Conservation (phyloP, 192 early-diverging fungal genomes). For the Linnemannia elongata region DNA sequence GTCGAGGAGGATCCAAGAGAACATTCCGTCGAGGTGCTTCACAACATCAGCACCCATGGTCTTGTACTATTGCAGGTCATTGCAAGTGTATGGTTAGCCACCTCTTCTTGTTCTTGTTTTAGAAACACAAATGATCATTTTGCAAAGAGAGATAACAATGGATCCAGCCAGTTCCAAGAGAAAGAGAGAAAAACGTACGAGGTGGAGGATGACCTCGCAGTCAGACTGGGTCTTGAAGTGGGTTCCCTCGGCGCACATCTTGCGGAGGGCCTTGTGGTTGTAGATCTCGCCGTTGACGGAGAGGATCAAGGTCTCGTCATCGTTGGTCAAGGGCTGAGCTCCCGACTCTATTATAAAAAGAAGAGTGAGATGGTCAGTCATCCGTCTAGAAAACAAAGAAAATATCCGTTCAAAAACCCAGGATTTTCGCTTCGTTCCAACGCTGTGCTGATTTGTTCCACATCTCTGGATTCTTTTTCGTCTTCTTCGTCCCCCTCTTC, state of each 20-base stretch:
- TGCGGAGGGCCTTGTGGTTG: slow-evolving; percentile 92
- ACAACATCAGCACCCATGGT: slow-evolving; percentile 88
- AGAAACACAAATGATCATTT: neutral
- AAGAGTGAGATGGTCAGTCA: neutral
- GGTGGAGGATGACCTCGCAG: slow-evolving; percentile 96
- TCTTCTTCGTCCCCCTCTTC: neutral
- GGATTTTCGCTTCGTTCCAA: neutral
- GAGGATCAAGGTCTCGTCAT: slow-evolving; percentile 88
- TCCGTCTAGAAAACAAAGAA: too few relatives aligned
- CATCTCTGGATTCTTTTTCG: neutral
- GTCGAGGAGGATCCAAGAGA: slow-evolving; percentile 95
- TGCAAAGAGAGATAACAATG: neutral
- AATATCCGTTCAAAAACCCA: neutral
- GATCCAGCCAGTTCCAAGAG: neutral
- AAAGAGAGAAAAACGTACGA: slow-evolving; percentile 66
- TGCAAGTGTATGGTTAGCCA: neutral
- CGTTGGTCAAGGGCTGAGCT: slow-evolving; percentile 96
- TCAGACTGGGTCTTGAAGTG: slow-evolving; percentile 97
- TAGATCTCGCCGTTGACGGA: slow-evolving; percentile 99
- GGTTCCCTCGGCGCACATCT: slow-evolving; percentile 76
- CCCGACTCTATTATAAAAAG: slow-evolving; percentile 77
- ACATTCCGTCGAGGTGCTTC: slow-evolving; percentile 95
- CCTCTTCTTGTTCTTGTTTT: neutral
- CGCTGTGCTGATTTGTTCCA: neutral
- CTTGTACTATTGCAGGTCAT: slow-evolving; percentile 73